phyloP scores from a whole-genome alignment of 768 basidiomycete genomes.

The Lactarius vividus region DNA sequence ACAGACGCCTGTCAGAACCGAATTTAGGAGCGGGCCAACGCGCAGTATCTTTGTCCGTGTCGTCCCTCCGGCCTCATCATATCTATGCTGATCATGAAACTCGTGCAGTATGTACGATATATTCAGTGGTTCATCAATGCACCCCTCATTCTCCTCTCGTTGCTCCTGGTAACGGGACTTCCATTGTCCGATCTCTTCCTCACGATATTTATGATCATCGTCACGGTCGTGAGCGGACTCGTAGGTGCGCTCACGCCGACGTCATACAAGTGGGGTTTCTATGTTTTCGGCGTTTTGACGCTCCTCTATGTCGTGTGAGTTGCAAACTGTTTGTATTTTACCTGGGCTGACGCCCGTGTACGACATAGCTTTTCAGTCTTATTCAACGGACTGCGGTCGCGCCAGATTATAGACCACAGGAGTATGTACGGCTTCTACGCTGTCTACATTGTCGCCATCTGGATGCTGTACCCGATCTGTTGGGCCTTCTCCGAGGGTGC shows the following conservation, averaged over 20 bases:
- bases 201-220: constrained; percentile 46
- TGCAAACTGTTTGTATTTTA: not conserved
- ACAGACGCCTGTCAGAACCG: constrained; percentile 42
- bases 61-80: too few relatives aligned
- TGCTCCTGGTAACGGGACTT: constrained; percentile 47
- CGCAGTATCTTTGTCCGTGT: constrained; percentile 45
- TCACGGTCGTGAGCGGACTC: constrained; percentile 46
- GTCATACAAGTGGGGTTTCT: constrained; percentile 56
- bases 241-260: constrained; percentile 50
- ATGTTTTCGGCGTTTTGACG: constrained; percentile 44
- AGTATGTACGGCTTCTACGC: not conserved
- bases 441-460: constrained; percentile 43
- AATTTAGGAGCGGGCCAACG: constrained; percentile 37
- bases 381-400: not conserved
- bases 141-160: constrained; percentile 46
- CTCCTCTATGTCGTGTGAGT: constrained; percentile 51
- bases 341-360: constrained; percentile 13
- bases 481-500: constrained; percentile 58
- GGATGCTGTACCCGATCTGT: constrained; percentile 54
- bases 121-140: constrained; percentile 59
- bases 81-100: not conserved
- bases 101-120: constrained; percentile 46
- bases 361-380: not conserved
- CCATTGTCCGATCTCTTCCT: constrained; percentile 48
- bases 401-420: not conserved